A percentile compares a stretch with the other conserved stretches of the same genome.
phyloP scores from a whole-genome alignment of 2,329 filamentous ascomycete species.

The Fusarium nematophilum region DNA sequence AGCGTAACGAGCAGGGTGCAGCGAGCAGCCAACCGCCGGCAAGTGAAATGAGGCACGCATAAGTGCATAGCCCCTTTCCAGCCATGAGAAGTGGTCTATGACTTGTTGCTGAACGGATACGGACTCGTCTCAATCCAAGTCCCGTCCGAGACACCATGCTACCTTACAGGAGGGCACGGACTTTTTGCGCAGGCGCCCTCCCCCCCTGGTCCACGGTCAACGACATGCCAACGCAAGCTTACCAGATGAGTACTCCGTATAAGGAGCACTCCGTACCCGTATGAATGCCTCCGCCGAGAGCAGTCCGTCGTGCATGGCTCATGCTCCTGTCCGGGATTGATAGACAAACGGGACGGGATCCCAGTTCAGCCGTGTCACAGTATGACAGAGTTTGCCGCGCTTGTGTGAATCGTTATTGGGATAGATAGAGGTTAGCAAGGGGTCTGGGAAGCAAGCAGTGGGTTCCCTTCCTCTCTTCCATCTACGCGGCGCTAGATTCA shows the following conservation, averaged over 20 bases:
- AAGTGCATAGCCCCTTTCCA: constrained; percentile 7
- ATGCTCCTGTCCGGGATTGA: too few species aligned
- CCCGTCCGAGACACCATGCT: constrained; percentile 6
- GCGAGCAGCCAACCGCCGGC: neutral
- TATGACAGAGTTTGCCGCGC: neutral
- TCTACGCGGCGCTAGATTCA: constrained; percentile 25
- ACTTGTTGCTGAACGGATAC: too few species aligned
- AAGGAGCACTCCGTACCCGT: too few species aligned
- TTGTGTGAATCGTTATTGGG: too few species aligned
- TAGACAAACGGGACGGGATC: too few species aligned
- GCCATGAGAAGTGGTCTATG: neutral
- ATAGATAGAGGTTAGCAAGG: too few species aligned
- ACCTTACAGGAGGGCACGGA: neutral
- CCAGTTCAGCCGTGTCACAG: neutral
- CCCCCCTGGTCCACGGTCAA: neutral
- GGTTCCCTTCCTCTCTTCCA: neutral
- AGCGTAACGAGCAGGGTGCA: too few species aligned
- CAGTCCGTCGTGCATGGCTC: too few species aligned
- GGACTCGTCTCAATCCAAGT: neutral
- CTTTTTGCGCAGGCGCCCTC: neutral
- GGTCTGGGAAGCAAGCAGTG: neutral
- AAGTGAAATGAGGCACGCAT: constrained; percentile 14
- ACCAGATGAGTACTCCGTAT: neutral
- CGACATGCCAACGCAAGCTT: constrained; percentile 1
- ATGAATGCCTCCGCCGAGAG: too few species aligned